These are phyloP conservation scores for Pythium apleroticum DNA, from an alignment of 352 stramenopile genomes.

Conservation along the genomic window DNA sequence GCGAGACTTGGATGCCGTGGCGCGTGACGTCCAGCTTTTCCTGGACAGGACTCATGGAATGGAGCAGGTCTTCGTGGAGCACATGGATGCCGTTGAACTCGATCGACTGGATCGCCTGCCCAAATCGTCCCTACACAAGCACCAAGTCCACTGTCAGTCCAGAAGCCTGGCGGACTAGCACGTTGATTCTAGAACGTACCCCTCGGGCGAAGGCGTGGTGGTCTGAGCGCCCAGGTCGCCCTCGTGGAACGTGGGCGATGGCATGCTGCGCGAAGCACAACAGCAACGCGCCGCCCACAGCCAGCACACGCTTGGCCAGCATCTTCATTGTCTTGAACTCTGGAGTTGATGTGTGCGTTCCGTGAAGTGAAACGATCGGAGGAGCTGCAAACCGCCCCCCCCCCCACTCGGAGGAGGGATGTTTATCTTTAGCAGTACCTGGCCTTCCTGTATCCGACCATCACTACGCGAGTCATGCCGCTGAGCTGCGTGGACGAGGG, in stretches of 20 bases:
- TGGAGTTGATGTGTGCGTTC: neutral
- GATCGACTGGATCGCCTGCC: slow-evolving; percentile 23
- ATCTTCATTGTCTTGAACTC: neutral
- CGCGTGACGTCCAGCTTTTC: slow-evolving; percentile 22
- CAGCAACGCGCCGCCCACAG: neutral
- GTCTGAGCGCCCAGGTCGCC: neutral
- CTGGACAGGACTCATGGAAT: slow-evolving; percentile 24
- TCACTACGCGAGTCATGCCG: slow-evolving; percentile 25
- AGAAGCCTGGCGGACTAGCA: too few species aligned
- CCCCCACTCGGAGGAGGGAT: neutral
- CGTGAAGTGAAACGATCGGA: neutral
- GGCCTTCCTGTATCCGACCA: slow-evolving; percentile 25
- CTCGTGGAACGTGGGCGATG: neutral
- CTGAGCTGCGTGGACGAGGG: slow-evolving; percentile 15
- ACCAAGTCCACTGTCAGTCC: neutral
- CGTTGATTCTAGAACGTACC: neutral
- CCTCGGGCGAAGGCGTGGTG: neutral
- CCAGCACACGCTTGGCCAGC: neutral
- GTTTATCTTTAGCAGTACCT: slow-evolving; percentile 23
- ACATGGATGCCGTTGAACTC: slow-evolving; percentile 28
- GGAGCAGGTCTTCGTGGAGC: slow-evolving; percentile 23
- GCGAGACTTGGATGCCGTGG: slow-evolving; percentile 12
- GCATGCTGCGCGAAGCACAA: neutral
- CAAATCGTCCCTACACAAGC: slow-evolving; percentile 14
- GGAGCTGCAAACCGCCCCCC: neutral